Evolutionary conservation across 495 filamentous ascomycete genomes (phyloP), one percentile per base, ranked within the genome.

Genomic region (Friedmanniomyces endolithicus): DNA sequence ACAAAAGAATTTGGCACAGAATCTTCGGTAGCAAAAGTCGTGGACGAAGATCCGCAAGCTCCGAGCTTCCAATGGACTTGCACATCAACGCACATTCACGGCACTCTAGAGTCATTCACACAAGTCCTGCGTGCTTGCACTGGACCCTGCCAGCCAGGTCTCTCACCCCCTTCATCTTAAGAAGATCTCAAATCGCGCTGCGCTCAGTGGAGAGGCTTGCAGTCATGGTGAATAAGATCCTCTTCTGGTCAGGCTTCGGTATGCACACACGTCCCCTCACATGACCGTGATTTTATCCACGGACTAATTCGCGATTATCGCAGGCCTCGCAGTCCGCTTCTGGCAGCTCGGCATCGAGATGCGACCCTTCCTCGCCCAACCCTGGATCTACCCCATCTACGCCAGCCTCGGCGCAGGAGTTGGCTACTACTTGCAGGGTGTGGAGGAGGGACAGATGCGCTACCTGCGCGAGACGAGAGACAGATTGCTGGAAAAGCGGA

Each of bases 201-300:
- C 17, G 23, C 44, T 14, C 4, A 6, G 11, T 3, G 23, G 44
- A 23, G 19, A 47, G 24, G 23, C 39, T n/a, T 14, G 39, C 14
- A 52, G 51, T 37, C 24, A 79, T 81, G 79, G 80, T 85, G 63
- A 78, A 83, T 76, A 88, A 88, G 74, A 78, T 95, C 70, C 71
- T 95, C 70, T 95, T 96, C 81, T 98, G 92, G 92, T 79, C 80
- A 65, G 85, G 86, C 79, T 95, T 97, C 82, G 92, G 92, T 98
- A 83, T 65, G 75, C 72, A 52, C 46, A 11, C 19, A n/a, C n/a
- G n/a, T n/a, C n/a, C 12, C 44, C 19, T 4, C 6, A 7, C 23
- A 11, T 3, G 7, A 23, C 6, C 44, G 19, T 41, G 6, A 6
- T 14, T 41, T 3, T 6, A 6, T 2, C 12, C 4, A 41, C 12